phyloP scores from a whole-genome alignment of 306 rosid genomes.

The Prunus campanulata region DNA sequence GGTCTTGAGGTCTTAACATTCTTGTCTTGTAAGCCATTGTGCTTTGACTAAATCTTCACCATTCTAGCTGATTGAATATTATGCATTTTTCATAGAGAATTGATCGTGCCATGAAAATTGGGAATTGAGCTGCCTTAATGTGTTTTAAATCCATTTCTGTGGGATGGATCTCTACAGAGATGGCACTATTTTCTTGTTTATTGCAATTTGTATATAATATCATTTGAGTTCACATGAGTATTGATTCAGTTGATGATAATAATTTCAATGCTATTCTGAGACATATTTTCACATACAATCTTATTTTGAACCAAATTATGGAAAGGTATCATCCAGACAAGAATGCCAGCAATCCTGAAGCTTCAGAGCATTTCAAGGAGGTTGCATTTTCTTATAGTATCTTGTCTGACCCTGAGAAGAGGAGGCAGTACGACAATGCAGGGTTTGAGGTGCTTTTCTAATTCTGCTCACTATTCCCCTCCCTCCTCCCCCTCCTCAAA shows the following conservation, averaged over 20 bases:
- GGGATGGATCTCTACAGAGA: neutral
- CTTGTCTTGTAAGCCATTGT: neutral
- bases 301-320: slow-evolving; percentile 10
- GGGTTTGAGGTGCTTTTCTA: slow-evolving; percentile 82
- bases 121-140: neutral
- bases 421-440: slow-evolving; percentile 89
- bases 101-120: neutral
- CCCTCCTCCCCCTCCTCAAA: neutral
- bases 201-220: neutral
- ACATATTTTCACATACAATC: slow-evolving; percentile 10
- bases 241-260: neutral
- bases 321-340: slow-evolving; percentile 96
- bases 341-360: slow-evolving; percentile 88
- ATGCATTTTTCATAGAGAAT: neutral
- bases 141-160: neutral
- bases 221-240: neutral
- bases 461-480: slow-evolving; percentile 1
- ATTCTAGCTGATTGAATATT: neutral
- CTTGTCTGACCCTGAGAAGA: slow-evolving; percentile 96
- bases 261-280: neutral
- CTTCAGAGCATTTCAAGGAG: slow-evolving; percentile 93
- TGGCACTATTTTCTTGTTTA: neutral
- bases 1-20: neutral
- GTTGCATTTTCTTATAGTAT: slow-evolving; percentile 91
- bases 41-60: neutral